Base-by-base conservation (phyloP, 768 basidiomycete genomes). In the Pisolithus orientalis region DNA sequence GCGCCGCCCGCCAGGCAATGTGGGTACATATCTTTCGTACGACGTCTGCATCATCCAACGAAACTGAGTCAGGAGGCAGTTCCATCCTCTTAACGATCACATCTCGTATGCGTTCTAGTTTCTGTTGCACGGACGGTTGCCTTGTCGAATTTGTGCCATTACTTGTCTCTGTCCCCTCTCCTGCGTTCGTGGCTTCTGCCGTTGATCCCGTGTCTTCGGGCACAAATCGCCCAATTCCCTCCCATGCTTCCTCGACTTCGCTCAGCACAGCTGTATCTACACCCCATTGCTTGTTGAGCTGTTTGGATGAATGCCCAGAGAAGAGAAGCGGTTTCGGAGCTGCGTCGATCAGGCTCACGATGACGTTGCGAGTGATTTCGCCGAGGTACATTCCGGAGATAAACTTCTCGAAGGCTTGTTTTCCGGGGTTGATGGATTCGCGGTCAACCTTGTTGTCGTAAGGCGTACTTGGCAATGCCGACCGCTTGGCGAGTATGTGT, bases 301-400 rank as follows among this genome's bases (percentile, higher is more conserved):
- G 64, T 0, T 71, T 53, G 4, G 90, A 87, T 6, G 85, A 84
- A 58, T 82, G 82, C 7, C 96, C 96, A 48, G 74, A 71, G 70
- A 99, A 96, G 25, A 98, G 75, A 29, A 92, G 63, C 7, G 87
- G 67, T 51, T 75, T 75, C 1, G 89, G 88, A 14, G 80, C 70
- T 5, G 86, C 84, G 59, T 92, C 90, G 57, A 95, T 74, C 57
- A 97, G 73, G 46, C 90, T 80, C 29, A 93, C 76, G 49, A 97
- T 76, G 60, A 95, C 73, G 63, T 90, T 89, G 38, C 96, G 86
- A 25, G 86, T 80, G 56, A 98, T 81, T 71, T 99, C 96, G 52
- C 96, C 96, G 39, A 98, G 82, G 68, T 99, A 99, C 95, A 99
- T 97, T 52, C 96, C 96, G 1, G 93, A 96, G 59, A 99, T 88